Base-by-base conservation (phyloP, 2,329 filamentous ascomycete genomes). In the Claviceps monticola region DNA sequence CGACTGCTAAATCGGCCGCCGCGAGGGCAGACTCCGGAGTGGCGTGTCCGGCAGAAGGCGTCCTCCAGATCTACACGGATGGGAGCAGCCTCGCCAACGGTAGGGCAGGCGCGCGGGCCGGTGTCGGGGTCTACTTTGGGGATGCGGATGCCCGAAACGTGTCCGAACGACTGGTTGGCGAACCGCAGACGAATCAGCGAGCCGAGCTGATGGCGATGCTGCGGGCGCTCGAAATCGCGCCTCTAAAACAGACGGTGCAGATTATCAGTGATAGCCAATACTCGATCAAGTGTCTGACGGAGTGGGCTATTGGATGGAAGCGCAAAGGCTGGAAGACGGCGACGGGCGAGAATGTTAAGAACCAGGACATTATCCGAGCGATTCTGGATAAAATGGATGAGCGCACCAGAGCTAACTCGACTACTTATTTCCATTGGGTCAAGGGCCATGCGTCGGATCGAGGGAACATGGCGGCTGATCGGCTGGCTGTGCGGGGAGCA, bases 191-290 rank as follows among this genome's bases (percentile, higher is more conserved):
- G 1, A 98, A 98, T 64, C 88, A 97, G 66, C 86, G 93, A 3
- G 93, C 91, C n/a, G 93, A 98, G 70, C 74, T 98, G 53, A 90
- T 86, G 23, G 93, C 89, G 7, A 84, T 97, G 56, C 73, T 87
- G 34, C 84, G 90, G 53, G 90, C 90, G 0, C 74, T 97, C 21
- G 82, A 96, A 61, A 78, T 84, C 46, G 81, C 83, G 2, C 83
- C 86, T 0, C 68, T 78, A 16, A 74, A 83, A 53, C 76, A 85
- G 53, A 74, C 81, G 54, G 77, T 94, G 13, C 76, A 82, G 52
- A 94, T 98, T 57, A 78, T 83, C 63, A 89, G 83, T n/a, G 93
- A 98, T 68, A 93, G 86, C 66, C 82, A 83, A 61, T 97, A 97
- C 69, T 78, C 87, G 1, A 95, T 96, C 66, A 84, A 90, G 58